Evolutionary conservation across 2,329 filamentous ascomycete genomes (phyloP).

Genomic region (Penicillium fuscoglaucum): DNA sequence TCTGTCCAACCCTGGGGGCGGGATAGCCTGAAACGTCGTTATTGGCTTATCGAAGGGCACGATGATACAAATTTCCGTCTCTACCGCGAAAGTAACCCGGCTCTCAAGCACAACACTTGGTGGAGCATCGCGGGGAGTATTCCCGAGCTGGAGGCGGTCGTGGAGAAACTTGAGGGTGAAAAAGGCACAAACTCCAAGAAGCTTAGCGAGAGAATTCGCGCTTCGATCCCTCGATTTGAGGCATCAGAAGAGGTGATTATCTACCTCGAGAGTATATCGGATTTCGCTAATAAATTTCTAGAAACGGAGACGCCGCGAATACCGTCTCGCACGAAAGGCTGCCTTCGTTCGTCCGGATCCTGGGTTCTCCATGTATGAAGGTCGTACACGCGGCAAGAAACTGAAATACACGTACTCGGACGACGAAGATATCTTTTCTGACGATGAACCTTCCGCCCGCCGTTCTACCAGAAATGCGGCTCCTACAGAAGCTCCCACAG

Average conservation of each 20-base stretch:
- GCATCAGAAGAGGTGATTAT: constrained; percentile 78
- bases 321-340: constrained; percentile 80
- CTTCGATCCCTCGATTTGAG: constrained; percentile 85
- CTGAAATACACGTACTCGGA: constrained; percentile 96
- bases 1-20: constrained; percentile 89
- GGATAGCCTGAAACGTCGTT: constrained; percentile 86
- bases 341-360: constrained; percentile 84
- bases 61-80: constrained; percentile 93
- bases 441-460: constrained; percentile 64
- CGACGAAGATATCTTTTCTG: constrained; percentile 70
- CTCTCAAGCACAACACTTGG: constrained; percentile 76
- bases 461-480: constrained; percentile 65
- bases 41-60: constrained; percentile 89
- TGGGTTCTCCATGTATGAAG: constrained; percentile 92
- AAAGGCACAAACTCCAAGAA: constrained; percentile 77
- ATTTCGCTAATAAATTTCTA: constrained; percentile 39
- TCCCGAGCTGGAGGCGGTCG: constrained; percentile 75
- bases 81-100: constrained; percentile 89
- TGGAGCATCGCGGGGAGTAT: constrained; percentile 90
- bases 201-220: constrained; percentile 72
- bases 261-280: background rate
- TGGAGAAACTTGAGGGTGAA: constrained; percentile 75
- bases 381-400: constrained; percentile 90
- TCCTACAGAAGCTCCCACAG: constrained; percentile 69
- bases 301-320: constrained; percentile 93